A percentile compares a stretch with the other conserved stretches of the same genome.
Conservation (phyloP, 139 green algal genomes). For the Picochlorum sp. region DNA sequence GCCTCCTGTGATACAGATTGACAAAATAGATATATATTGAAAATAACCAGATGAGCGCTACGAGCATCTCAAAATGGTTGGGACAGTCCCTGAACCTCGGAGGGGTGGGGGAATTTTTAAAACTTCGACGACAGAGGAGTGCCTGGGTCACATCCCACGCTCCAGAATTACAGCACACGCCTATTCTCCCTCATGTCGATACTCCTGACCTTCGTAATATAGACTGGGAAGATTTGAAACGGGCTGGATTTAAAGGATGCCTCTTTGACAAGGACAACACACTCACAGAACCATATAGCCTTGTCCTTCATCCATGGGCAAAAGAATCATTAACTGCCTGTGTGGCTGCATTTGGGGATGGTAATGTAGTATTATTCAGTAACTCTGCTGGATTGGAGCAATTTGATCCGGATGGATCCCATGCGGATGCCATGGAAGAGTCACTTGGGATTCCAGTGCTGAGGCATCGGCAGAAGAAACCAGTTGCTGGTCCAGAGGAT, state of each 20-base stretch:
- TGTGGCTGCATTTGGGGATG: conserved; percentile 43
- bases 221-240: conserved; percentile 56
- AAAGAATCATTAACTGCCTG: conserved; percentile 38
- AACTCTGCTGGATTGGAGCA: conserved; percentile 87
- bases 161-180: conserved; percentile 20
- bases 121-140: neutral
- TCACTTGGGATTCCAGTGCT: conserved; percentile 70
- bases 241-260: conserved; percentile 64
- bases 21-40: too few relatives aligned
- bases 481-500: conserved; percentile 51
- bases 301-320: conserved; percentile 35
- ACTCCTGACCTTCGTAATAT: conserved; percentile 56
- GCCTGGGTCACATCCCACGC: conserved; percentile 31
- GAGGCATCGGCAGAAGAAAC: conserved; percentile 80
- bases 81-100: neutral
- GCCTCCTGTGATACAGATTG: too few relatives aligned
- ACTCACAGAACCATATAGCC: conserved; percentile 67
- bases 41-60: too few relatives aligned
- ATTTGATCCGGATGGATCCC: conserved; percentile 76
- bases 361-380: conserved; percentile 66
- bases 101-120: conserved; percentile 1
- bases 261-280: conserved; percentile 98
- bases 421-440: conserved; percentile 66
- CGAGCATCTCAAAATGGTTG: neutral
- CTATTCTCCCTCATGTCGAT: conserved; percentile 64